These are phyloP conservation scores for Primulina tabacum DNA, from an alignment of 257 asterid species.

Conservation along the genomic window DNA sequence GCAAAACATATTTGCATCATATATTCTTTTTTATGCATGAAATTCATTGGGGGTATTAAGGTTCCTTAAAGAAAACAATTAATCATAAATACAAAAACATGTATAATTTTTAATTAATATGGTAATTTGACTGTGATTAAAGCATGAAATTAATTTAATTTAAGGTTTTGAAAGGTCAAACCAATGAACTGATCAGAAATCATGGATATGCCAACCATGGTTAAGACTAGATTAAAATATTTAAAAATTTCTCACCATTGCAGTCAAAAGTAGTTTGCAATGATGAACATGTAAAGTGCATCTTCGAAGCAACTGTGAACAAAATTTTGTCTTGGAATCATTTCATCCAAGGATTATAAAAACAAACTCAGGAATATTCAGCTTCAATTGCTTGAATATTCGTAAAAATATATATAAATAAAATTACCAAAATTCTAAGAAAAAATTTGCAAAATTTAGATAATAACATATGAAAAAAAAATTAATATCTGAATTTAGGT, in stretches of 20 bases:
- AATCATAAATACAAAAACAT: too few relatives aligned
- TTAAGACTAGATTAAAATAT: slow-evolving; percentile 21
- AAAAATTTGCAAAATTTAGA: neutral
- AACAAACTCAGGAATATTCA: slow-evolving; percentile 46
- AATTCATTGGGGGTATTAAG: neutral
- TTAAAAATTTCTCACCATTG: slow-evolving; percentile 6
- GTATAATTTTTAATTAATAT: neutral
- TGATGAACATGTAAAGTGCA: slow-evolving; percentile 43
- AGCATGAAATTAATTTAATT: too few relatives aligned
- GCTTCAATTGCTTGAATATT: slow-evolving; percentile 47
- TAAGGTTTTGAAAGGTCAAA: neutral
- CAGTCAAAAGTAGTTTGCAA: slow-evolving; percentile 38
- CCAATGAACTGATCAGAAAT: slow-evolving; percentile 10
- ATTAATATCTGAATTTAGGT: neutral
- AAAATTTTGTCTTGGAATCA: slow-evolving; percentile 28
- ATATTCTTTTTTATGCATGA: neutral
- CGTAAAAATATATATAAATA: slow-evolving; percentile 11
- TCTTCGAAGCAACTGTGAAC: slow-evolving; percentile 32
- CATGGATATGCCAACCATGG: slow-evolving; percentile 35
- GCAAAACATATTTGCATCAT: neutral
- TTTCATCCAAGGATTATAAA: slow-evolving; percentile 22
- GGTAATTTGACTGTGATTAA: neutral
- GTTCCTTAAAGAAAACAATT: too few relatives aligned
- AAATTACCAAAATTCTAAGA: too few relatives aligned
- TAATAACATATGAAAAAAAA: too few relatives aligned